Evolutionary conservation across 805 yeast genomes (phyloP).

Genomic region (Wickerhamiella occidentalis): DNA sequence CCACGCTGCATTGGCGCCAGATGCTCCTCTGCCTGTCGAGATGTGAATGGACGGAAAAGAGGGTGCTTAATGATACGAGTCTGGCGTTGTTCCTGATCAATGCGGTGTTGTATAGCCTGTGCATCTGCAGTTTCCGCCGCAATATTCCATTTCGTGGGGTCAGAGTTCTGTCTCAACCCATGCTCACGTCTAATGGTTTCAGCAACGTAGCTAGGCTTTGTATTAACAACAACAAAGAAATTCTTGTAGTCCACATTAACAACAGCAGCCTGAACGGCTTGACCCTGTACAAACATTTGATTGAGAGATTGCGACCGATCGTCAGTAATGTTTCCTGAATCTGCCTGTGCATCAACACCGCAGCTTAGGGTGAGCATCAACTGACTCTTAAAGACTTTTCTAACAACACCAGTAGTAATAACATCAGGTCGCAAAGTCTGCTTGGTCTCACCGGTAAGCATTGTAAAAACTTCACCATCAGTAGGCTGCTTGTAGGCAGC

Average conservation of each 20-base stretch:
- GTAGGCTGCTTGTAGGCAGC: constrained; percentile 52
- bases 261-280: constrained; percentile 77
- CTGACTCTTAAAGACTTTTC: constrained; percentile 44
- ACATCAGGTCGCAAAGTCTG: constrained; percentile 56
- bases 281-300: constrained; percentile 37
- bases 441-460: constrained; percentile 77
- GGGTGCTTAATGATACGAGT: constrained; percentile 84
- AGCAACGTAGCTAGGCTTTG: constrained; percentile 53
- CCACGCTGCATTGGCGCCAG: constrained; percentile 84
- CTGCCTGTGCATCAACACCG: constrained; percentile 46
- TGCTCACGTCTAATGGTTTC: constrained; percentile 33
- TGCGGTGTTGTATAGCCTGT: constrained; percentile 57
- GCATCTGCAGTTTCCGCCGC: constrained; percentile 49
- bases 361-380: constrained; percentile 40
- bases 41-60: constrained; percentile 68
- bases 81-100: constrained; percentile 53
- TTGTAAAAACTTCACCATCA: constrained; percentile 65
- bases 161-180: constrained; percentile 31
- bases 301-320: constrained; percentile 22
- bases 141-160: constrained; percentile 65
- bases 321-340: constrained; percentile 28
- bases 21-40: constrained; percentile 83
- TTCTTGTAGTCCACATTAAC: constrained; percentile 56
- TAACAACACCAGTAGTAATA: constrained; percentile 63
- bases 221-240: constrained; percentile 61